These are phyloP conservation scores for Hemileia vastatrix DNA, from an alignment of 1,284 basidiomycete species.

Conservation along the genomic window DNA sequence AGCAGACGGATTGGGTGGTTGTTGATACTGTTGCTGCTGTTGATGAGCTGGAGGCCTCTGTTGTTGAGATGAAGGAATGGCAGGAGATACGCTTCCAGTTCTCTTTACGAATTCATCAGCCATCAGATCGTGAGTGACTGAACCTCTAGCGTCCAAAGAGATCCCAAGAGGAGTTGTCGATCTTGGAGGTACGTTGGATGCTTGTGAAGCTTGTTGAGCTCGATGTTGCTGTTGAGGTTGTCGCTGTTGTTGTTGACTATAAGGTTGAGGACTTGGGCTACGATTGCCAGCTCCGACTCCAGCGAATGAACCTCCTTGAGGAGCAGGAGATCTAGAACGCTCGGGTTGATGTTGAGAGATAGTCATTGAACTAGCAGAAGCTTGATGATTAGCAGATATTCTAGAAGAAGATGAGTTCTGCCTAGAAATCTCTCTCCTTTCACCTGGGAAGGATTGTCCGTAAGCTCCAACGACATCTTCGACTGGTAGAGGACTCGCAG, in stretches of 20 bases:
- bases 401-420: slow-evolving; percentile 35
- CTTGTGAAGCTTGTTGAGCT: slow-evolving; percentile 17
- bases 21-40: slow-evolving; percentile 24
- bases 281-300: slow-evolving; percentile 64
- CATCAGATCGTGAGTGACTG: no score
- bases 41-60: slow-evolving; percentile 1
- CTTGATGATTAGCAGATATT: neutral
- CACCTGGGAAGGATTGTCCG: slow-evolving; percentile 75
- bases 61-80: neutral
- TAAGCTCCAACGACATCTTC: slow-evolving; percentile 70
- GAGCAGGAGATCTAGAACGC: slow-evolving; percentile 46
- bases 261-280: slow-evolving; percentile 39
- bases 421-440: slow-evolving; percentile 50
- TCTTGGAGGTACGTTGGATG: slow-evolving; percentile 30
- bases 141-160: slow-evolving; percentile 62
- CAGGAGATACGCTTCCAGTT: slow-evolving; percentile 31
- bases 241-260: slow-evolving; percentile 23
- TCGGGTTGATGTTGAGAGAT: slow-evolving; percentile 24
- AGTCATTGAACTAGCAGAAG: neutral
- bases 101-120: slow-evolving; percentile 37
- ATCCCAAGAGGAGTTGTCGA: slow-evolving; percentile 68
- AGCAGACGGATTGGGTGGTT: slow-evolving; percentile 13
- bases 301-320: slow-evolving; percentile 57
- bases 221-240: slow-evolving; percentile 25
- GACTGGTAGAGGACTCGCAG: slow-evolving; percentile 51